phyloP scores from a whole-genome alignment of 129 eudicot genomes.

The Centella asiatica region DNA sequence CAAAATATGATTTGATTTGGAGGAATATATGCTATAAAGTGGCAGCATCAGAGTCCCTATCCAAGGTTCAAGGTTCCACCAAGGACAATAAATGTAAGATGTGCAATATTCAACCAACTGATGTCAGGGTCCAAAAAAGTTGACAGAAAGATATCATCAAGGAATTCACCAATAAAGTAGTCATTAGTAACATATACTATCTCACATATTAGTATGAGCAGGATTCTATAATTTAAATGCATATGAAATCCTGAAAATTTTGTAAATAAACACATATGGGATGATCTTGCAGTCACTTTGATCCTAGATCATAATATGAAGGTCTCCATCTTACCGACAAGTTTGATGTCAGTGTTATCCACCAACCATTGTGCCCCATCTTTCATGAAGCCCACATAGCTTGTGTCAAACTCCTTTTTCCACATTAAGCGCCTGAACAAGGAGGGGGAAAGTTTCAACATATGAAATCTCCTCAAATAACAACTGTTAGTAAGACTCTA shows the following conservation, averaged over 20 bases:
- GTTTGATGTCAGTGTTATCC: constrained; percentile 65
- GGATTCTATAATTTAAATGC: not conserved
- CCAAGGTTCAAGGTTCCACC: no score
- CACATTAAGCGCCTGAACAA: constrained; percentile 50
- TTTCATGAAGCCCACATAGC: constrained; percentile 59
- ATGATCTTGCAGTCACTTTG: not conserved
- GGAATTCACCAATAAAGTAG: not conserved
- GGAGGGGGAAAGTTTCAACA: not conserved
- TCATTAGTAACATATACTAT: not conserved
- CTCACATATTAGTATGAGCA: not conserved
- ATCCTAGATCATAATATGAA: not conserved
- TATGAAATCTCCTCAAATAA: not conserved
- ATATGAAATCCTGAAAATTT: no score
- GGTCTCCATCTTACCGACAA: constrained; percentile 40
- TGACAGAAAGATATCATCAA: not conserved
- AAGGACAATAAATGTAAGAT: no score
- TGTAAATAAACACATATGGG: not conserved
- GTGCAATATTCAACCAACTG: no score
- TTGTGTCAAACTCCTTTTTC: constrained; percentile 56
- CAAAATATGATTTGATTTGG: no score
- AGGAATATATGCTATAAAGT: no score
- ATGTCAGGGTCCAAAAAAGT: no score
- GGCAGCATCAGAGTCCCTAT: no score
- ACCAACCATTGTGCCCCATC: constrained; percentile 75
- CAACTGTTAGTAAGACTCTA: not conserved